Evolutionary conservation across 805 yeast species (phyloP).

Genomic region (Ogataea degrootiae): DNA sequence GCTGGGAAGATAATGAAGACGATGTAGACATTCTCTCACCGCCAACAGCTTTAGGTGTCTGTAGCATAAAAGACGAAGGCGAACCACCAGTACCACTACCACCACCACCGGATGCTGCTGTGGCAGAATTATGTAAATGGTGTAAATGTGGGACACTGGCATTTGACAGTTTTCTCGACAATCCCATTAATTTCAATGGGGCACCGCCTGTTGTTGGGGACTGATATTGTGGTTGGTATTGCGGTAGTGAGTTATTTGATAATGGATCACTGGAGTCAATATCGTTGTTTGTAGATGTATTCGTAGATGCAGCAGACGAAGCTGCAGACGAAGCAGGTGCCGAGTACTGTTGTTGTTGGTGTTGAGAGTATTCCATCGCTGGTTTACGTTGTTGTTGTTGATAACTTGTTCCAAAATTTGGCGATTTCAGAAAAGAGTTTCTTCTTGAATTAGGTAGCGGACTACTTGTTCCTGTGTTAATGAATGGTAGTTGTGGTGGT

Average conservation of each 20-base stretch:
- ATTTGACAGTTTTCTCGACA: slow-evolving; percentile 19
- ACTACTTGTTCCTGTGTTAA: slow-evolving; percentile 19
- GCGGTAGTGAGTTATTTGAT: too few relatives aligned
- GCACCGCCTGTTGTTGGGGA: slow-evolving; percentile 1
- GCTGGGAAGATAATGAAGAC: background rate
- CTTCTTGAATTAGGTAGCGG: background rate
- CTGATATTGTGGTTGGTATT: background rate
- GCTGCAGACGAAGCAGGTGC: too few relatives aligned
- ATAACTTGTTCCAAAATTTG: background rate
- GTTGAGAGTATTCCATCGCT: background rate
- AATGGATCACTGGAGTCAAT: too few relatives aligned
- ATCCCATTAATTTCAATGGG: slow-evolving; percentile 18
- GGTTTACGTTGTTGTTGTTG: background rate
- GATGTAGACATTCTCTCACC: background rate
- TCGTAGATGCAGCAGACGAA: too few relatives aligned
- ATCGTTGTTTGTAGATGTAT: too few relatives aligned
- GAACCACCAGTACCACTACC: background rate
- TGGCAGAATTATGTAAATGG: background rate
- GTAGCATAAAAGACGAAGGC: background rate
- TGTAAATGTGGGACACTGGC: slow-evolving; percentile 8
- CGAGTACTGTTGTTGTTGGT: background rate
- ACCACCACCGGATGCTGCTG: background rate
- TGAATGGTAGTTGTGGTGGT: slow-evolving; percentile 4
- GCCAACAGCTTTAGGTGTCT: background rate
- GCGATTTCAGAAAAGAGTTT: too few relatives aligned